Evolutionary conservation across 2,329 filamentous ascomycete species (phyloP), one percentile per base, ranked within the genome.

Genomic region (Colletotrichum magnum): DNA sequence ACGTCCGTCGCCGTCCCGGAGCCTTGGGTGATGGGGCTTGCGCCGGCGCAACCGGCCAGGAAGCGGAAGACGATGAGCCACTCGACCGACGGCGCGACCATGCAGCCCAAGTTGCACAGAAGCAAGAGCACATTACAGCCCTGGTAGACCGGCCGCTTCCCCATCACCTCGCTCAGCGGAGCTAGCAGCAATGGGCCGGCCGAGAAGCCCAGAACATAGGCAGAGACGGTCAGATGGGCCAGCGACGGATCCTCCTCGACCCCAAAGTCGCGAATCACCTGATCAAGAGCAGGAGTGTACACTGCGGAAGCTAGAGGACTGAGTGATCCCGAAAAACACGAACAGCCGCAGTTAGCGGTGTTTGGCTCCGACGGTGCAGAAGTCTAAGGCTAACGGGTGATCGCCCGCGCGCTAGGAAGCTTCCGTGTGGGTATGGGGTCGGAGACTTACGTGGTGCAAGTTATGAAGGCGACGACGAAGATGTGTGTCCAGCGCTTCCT

Each of bases 401-500:
- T 39, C 21, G 41, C 15, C 41, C 41, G 41, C 13, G 41, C 13
- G 15, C 41, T 43, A 43, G 21, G 21, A 24, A 24, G 13, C 13
- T 13, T 10, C 16, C 16, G 41, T 43, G 41, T 43, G 16, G 24
- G 41, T 43, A 6, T 43, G 16, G 24, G 56, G 26, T 58, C 21
- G 56, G 26, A 16, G n/a, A 60, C 62, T 56, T 57, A 66, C 56
- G 62, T 66, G 56, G 60, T 41, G 51, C 62, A 57, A 10, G 62
- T 60, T 41, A 60, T 60, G 50, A 66, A 56, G 5, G 43, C 50
- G 6, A 69, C 61, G 24, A 65, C 56, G 7, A 69, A 32, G 13
- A 64, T 50, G 41, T 69, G 54, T 16, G 50, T 60, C 66, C 65
- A 64, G 18, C 54, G 61, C 65, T 68, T 54, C 53, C 26, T 69